Evolutionary conservation across 176 grass and related monocot genomes (phyloP), one percentile per base, ranked within the genome.

Genomic region (Triticum urartu): DNA sequence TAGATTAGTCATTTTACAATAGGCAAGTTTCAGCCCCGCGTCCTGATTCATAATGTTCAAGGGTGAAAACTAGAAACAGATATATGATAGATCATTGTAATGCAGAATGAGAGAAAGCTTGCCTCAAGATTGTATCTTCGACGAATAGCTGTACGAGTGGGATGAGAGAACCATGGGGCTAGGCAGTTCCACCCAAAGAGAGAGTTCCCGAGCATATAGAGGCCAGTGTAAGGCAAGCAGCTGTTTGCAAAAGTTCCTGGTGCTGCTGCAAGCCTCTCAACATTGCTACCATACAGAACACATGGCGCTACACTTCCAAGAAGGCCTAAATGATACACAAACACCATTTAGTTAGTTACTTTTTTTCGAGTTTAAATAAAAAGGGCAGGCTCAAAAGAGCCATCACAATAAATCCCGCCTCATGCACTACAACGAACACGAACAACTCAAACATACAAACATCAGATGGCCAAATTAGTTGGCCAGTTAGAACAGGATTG

Each of bases 151-250:
- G 93, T 94, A 66, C 93, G 96, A 65, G 84, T 92, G 25, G 78
- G 81, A 83, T 92, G 82, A 63, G 97, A 84, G 60, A 92, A 85
- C 90, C 92, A 99, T 75, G 97, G 97, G 6, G 94, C 92, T 39
- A 99, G 48, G 81, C 92, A 91, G 65, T 99, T 99, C 92, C 94
- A 99, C 42, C 97, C 97, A 85, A 94, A 99, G 28, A 99, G 92
- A 67, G 86, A 52, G 64, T 96, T 91, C 56, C 97, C 97, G 59
- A 91, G 84, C 81, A 94, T 72, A 78, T 87, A 99, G 48, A 99
- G 92, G n/a, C 90, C 86, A 24, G 96, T 91, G 79, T 98, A 98
- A 59, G 94, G 88, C 80, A 93, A 91, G 76, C 96, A 98, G 65
- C 86, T 92, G 85, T 92, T 94, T 77, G 88, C 90, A 85, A 98